These are phyloP conservation scores for Platanus orientalis DNA, from an alignment of 164 flowering plant genomes.

Conservation along the genomic window DNA sequence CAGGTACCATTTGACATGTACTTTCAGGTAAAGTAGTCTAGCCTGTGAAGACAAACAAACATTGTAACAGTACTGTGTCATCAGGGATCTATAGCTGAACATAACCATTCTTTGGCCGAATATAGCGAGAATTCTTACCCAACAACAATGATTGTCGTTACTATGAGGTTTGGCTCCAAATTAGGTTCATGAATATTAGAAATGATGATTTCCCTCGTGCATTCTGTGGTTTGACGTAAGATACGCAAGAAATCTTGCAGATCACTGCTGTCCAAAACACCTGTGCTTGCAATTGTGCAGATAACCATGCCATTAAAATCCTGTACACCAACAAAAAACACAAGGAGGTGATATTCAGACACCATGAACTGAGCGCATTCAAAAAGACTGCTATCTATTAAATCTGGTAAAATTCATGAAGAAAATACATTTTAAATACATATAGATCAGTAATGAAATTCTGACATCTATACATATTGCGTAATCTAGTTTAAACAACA, in stretches of 20 bases:
- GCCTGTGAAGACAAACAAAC: too few relatives aligned
- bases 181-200: conserved; percentile 54
- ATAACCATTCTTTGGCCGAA: background rate
- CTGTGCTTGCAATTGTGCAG: conserved; percentile 60
- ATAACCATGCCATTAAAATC: conserved; percentile 49
- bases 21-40: background rate
- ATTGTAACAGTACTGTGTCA: background rate
- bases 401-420: background rate
- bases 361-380: background rate
- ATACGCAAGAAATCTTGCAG: conserved; percentile 32
- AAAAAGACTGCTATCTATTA: background rate
- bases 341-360: background rate
- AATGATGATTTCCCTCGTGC: conserved; percentile 42
- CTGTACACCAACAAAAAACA: conserved; percentile 27
- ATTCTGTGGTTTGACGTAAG: conserved; percentile 57
- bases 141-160: conserved; percentile 55
- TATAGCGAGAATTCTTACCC: conserved; percentile 44
- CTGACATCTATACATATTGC: too few relatives aligned
- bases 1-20: background rate
- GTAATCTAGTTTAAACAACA: too few relatives aligned
- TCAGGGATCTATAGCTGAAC: too few relatives aligned
- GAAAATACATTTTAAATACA: background rate
- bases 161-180: conserved; percentile 56
- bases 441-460: background rate
- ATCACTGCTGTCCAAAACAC: conserved; percentile 32